phyloP scores from a whole-genome alignment of 495 filamentous ascomycete genomes.

The Apodospora peruviana region DNA sequence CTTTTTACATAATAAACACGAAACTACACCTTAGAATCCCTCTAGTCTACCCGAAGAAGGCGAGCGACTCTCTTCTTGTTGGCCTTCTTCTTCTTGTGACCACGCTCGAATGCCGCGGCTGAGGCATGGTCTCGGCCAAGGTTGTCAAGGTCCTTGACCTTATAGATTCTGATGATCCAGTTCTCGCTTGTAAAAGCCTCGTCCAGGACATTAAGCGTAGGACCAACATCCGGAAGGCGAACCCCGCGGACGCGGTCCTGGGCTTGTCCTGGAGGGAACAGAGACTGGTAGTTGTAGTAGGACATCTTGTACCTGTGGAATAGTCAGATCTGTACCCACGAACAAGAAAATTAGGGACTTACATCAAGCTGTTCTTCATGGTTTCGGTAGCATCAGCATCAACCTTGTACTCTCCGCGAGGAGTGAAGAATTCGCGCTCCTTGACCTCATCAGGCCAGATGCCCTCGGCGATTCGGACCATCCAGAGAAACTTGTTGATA shows the following conservation, averaged over 20 bases:
- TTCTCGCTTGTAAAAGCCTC: constrained; percentile 99
- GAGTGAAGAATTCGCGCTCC: constrained; percentile 94
- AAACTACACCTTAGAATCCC: neutral
- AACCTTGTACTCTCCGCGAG: constrained; percentile 91
- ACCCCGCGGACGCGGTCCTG: constrained; percentile 82
- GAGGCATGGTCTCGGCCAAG: constrained; percentile 82
- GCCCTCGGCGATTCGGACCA: constrained; percentile 98
- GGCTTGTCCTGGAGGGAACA: constrained; percentile 91
- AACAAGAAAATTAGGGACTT: constrained; percentile 32
- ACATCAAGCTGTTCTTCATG: constrained; percentile 99
- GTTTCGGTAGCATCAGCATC: constrained; percentile 92
- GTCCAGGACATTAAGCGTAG: constrained; percentile 81
- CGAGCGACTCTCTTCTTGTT: constrained; percentile 73
- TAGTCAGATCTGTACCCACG: constrained; percentile 28
- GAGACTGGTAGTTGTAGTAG: constrained; percentile 91
- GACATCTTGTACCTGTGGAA: constrained; percentile 96
- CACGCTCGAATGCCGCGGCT: constrained; percentile 83
- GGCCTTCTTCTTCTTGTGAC: constrained; percentile 88
- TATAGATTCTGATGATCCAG: constrained; percentile 99
- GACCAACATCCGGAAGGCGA: constrained; percentile 77
- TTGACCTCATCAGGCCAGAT: constrained; percentile 99
- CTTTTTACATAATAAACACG: constrained; percentile 10
- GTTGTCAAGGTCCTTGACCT: constrained; percentile 98
- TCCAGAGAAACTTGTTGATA: constrained; percentile 99
- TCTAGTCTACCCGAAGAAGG: constrained; percentile 78